phyloP scores from a whole-genome alignment of 306 rosid genomes.

The Sesbania bispinosa region DNA sequence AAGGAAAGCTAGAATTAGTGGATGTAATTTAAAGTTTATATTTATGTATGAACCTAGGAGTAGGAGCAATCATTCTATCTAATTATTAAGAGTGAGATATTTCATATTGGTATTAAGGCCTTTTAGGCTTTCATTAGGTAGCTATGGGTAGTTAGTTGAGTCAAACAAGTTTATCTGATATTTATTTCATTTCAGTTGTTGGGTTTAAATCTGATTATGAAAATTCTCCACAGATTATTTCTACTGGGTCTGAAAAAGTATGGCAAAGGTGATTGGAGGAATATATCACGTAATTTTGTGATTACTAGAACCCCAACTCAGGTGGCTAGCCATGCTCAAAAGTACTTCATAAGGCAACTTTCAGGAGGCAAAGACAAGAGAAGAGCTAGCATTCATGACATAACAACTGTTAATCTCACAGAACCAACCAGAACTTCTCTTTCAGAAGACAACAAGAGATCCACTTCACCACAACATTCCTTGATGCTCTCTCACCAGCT shows the following conservation, averaged over 20 bases:
- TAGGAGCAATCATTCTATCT: constrained; percentile 9
- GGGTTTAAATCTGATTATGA: constrained; percentile 17
- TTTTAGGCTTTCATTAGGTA: no score
- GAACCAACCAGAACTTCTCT: constrained; percentile 49
- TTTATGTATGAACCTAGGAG: background rate
- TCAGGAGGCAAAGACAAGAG: constrained; percentile 91
- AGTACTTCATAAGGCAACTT: constrained; percentile 80
- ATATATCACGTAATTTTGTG: constrained; percentile 76
- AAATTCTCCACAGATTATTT: constrained; percentile 53
- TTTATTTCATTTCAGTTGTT: background rate
- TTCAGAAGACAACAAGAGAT: constrained; percentile 41
- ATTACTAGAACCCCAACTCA: constrained; percentile 81
- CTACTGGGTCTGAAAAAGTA: constrained; percentile 78
- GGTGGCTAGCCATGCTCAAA: constrained; percentile 98
- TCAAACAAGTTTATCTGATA: background rate
- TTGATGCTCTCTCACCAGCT: constrained; percentile 27
- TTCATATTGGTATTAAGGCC: no score
- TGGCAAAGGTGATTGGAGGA: constrained; percentile 98
- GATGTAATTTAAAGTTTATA: constrained; percentile 11
- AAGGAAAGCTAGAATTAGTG: background rate
- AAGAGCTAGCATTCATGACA: constrained; percentile 96
- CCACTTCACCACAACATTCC: constrained; percentile 46
- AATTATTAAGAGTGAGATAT: background rate
- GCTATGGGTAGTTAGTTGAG: background rate
- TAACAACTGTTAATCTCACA: constrained; percentile 73